These are phyloP conservation scores for Daldinia loculata DNA, from an alignment of 495 filamentous ascomycete genomes.

Conservation along the genomic window DNA sequence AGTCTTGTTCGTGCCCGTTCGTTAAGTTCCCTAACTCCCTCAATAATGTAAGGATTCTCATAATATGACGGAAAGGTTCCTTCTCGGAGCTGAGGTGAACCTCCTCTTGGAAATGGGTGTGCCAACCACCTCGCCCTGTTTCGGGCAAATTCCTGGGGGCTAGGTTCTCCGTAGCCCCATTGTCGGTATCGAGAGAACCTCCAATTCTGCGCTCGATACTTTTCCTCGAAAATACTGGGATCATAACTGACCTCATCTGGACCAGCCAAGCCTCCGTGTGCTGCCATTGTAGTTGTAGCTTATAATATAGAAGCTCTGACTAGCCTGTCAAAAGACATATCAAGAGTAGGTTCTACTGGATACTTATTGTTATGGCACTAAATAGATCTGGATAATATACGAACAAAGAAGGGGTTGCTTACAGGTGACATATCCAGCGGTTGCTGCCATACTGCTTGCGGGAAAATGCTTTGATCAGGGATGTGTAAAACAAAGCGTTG, in stretches of 20 bases:
- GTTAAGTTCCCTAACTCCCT: neutral
- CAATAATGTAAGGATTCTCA: too few relatives aligned
- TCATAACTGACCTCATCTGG: neutral
- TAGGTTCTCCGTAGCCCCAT: neutral
- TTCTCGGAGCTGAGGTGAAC: neutral
- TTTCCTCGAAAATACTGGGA: neutral
- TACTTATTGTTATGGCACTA: neutral
- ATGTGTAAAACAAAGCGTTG: neutral
- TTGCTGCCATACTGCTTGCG: neutral
- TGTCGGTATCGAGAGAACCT: neutral
- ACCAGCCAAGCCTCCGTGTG: neutral
- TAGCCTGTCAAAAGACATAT: neutral
- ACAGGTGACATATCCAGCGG: neutral
- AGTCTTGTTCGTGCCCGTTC: neutral
- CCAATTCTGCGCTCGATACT: conserved; percentile 15
- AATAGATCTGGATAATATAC: neutral
- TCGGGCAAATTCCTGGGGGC: neutral
- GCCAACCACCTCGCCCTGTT: conserved; percentile 3
- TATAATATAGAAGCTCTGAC: neutral
- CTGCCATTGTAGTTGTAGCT: neutral
- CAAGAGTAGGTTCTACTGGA: neutral
- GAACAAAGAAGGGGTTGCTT: neutral
- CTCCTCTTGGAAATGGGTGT: conserved; percentile 1
- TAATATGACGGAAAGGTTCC: neutral
- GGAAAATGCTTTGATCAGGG: neutral